Percentiles rank a stretch among this genome's conserved stretches.
phyloP scores from a whole-genome alignment of 176 grass and related monocot species.

The Stipa capillata region DNA sequence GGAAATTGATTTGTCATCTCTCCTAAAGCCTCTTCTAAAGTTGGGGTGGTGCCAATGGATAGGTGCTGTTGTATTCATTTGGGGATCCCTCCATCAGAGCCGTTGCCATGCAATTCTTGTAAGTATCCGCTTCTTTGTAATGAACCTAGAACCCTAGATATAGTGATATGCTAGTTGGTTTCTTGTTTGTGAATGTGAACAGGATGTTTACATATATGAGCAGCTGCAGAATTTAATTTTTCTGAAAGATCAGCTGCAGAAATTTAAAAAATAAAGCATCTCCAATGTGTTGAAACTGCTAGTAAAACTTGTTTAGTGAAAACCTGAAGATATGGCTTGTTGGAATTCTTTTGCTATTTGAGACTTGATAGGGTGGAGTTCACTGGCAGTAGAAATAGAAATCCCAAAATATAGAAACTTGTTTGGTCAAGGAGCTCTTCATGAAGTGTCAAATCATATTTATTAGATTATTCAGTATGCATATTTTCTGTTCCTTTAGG shows the following conservation, averaged over 20 bases:
- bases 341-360: not conserved
- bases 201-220: not conserved
- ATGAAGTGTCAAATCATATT: not conserved
- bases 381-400: not conserved
- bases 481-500: not conserved
- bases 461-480: not conserved
- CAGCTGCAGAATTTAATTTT: not conserved
- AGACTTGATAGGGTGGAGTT: not conserved
- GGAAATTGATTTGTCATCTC: slow-evolving; percentile 39
- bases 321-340: not conserved
- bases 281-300: not conserved
- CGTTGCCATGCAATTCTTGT: slow-evolving; percentile 85
- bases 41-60: slow-evolving; percentile 70
- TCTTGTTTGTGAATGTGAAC: not conserved
- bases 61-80: slow-evolving; percentile 66
- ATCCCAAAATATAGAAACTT: not conserved
- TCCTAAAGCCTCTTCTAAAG: slow-evolving; percentile 64
- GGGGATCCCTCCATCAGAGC: slow-evolving; percentile 80
- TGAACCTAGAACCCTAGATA: not conserved
- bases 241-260: too few relatives aligned
- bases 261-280: not conserved
- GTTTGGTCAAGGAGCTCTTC: not conserved
- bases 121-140: slow-evolving; percentile 25
- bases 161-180: not conserved
- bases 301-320: not conserved